Evolutionary conservation across 768 basidiomycete genomes (phyloP).

Genomic region (Rubroboletus pulcherrimus): DNA sequence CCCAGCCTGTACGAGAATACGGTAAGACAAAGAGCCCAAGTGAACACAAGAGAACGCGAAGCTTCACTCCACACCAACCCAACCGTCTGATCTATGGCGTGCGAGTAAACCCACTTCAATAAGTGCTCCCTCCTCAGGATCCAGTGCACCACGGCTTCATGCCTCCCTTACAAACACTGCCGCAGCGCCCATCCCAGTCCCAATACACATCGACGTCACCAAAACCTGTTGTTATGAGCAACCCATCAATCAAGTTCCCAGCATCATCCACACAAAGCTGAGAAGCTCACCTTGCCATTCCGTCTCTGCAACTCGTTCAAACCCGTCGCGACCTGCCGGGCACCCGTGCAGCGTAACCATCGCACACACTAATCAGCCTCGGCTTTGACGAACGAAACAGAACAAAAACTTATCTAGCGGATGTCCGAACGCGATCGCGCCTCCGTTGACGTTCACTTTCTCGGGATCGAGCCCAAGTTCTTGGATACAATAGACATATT

Average conservation of each 20-base stretch:
- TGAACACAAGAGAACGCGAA: not conserved
- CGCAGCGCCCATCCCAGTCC: slow-evolving; percentile 91
- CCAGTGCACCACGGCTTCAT: not conserved
- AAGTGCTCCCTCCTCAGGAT: not conserved
- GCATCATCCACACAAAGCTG: not conserved
- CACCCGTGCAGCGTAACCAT: slow-evolving; percentile 72
- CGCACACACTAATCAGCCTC: slow-evolving; percentile 11
- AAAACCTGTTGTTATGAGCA: slow-evolving; percentile 47
- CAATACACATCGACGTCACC: slow-evolving; percentile 87
- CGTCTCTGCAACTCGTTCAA: slow-evolving; percentile 69
- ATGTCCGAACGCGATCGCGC: slow-evolving; percentile 84
- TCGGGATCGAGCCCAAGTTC: slow-evolving; percentile 56
- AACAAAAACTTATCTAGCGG: slow-evolving; percentile 62
- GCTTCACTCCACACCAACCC: not conserved
- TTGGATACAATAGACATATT: slow-evolving; percentile 71
- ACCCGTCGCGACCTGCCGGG: slow-evolving; percentile 81
- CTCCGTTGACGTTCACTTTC: slow-evolving; percentile 86
- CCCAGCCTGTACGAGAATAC: not conserved
- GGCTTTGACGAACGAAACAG: not conserved
- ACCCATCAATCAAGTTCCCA: not conserved
- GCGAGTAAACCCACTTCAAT: not conserved
- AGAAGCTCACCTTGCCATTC: slow-evolving; percentile 54
- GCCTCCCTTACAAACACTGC: slow-evolving; percentile 62
- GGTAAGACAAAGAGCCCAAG: not conserved
- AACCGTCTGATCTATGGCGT: not conserved